Evolutionary conservation across 352 stramenopile genomes (phyloP).

Genomic region (Peronospora farinosa): DNA sequence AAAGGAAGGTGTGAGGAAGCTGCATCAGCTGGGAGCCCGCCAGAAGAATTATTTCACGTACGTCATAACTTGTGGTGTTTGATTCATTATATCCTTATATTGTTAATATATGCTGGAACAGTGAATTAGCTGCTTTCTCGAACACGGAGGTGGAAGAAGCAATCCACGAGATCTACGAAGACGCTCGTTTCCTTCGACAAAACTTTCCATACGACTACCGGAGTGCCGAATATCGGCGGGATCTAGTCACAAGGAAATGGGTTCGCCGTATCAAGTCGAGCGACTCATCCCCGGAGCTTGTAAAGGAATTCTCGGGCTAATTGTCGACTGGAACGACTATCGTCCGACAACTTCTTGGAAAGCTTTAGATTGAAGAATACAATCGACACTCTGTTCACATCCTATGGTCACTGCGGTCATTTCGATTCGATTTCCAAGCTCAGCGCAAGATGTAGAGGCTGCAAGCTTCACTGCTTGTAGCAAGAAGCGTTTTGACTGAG

Average conservation of each 20-base stretch:
- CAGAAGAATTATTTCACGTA: conserved; percentile 54
- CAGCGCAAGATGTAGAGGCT: conserved; percentile 32
- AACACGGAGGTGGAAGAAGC: conserved; percentile 33
- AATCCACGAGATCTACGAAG: conserved; percentile 65
- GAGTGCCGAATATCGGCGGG: conserved; percentile 46
- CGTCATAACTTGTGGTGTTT: conserved; percentile 1
- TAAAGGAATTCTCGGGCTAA: conserved; percentile 26
- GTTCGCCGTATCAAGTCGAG: conserved; percentile 29
- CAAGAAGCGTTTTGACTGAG: conserved; percentile 47
- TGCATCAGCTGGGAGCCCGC: conserved; percentile 57
- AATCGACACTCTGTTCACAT: not conserved
- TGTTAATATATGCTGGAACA: conserved; percentile 10
- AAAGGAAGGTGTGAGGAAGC: conserved; percentile 42
- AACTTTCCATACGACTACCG: conserved; percentile 64
- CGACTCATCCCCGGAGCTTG: conserved; percentile 21
- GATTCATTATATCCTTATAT: conserved; percentile 4
- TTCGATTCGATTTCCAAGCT: not conserved
- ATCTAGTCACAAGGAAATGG: conserved; percentile 38
- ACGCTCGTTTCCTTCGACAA: conserved; percentile 45
- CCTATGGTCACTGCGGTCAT: not conserved
- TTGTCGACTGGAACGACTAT: not conserved
- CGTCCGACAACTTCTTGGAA: not conserved
- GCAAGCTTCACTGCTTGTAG: conserved; percentile 19
- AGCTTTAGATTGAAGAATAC: not conserved
- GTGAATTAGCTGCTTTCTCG: conserved; percentile 36